These are phyloP conservation scores for Rhynchosporium secalis DNA, from an alignment of 2,329 filamentous ascomycete genomes.

Conservation along the genomic window DNA sequence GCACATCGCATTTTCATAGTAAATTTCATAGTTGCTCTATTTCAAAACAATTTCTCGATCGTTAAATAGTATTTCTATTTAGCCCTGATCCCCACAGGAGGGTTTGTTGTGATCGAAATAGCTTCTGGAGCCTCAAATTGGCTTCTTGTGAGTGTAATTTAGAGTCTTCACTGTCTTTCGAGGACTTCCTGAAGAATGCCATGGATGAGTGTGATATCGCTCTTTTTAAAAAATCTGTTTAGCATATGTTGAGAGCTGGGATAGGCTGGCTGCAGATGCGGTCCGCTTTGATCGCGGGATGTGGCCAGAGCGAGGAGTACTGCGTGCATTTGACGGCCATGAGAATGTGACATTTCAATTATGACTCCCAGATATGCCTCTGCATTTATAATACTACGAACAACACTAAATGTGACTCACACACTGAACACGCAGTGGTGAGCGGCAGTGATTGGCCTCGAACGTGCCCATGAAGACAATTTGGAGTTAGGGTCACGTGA, in stretches of 20 bases:
- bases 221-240: constrained; percentile 24
- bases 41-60: constrained; percentile 17
- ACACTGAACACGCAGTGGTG: constrained; percentile 4
- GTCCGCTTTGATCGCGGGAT: constrained; percentile 16
- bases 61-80: constrained; percentile 15
- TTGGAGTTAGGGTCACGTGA: constrained; percentile 4
- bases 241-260: constrained; percentile 23
- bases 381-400: constrained; percentile 17
- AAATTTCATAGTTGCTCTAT: constrained; percentile 22
- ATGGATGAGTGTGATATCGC: constrained; percentile 18
- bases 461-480: background rate
- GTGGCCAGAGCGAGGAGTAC: constrained; percentile 22
- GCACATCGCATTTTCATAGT: constrained; percentile 32
- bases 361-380: constrained; percentile 18
- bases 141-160: background rate
- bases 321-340: background rate
- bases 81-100: constrained; percentile 12
- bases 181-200: background rate
- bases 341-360: constrained; percentile 19
- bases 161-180: background rate
- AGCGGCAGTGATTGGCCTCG: background rate
- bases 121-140: background rate
- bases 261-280: constrained; percentile 12
- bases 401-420: constrained; percentile 1
- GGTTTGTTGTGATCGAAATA: constrained; percentile 12